These are phyloP conservation scores for Annulohypoxylon nitens DNA, from an alignment of 495 filamentous ascomycete genomes.

Conservation along the genomic window DNA sequence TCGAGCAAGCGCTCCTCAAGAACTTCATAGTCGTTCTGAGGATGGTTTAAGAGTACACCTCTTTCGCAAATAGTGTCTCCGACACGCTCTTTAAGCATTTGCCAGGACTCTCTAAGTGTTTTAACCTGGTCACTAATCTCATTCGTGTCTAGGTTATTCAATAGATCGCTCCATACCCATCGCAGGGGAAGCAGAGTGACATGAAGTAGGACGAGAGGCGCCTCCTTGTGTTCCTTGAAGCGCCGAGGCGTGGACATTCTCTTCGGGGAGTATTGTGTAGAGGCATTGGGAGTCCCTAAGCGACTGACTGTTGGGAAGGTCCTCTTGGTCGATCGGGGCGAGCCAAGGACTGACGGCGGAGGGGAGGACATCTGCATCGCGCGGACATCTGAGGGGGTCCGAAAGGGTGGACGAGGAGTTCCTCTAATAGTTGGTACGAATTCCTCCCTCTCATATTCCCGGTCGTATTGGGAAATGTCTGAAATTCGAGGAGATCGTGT, in stretches of 20 bases:
- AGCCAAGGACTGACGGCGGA: slow-evolving; percentile 62
- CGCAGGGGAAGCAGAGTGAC: slow-evolving; percentile 83
- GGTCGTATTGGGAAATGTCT: slow-evolving; percentile 57
- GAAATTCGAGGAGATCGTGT: slow-evolving; percentile 60
- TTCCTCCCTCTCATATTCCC: slow-evolving; percentile 58
- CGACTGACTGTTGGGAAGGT: slow-evolving; percentile 62
- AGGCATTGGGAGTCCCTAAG: slow-evolving; percentile 59
- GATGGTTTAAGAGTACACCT: slow-evolving; percentile 89
- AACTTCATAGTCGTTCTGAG: slow-evolving; percentile 88
- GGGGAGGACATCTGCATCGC: slow-evolving; percentile 84
- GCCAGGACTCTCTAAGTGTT: slow-evolving; percentile 76
- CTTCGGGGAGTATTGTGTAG: slow-evolving; percentile 67
- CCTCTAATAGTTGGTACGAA: slow-evolving; percentile 57
- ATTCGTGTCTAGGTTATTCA: slow-evolving; percentile 56
- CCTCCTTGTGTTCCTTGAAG: slow-evolving; percentile 63
- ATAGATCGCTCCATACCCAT: slow-evolving; percentile 73
- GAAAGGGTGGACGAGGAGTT: slow-evolving; percentile 57
- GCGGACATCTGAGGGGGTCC: slow-evolving; percentile 79
- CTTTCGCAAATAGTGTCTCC: slow-evolving; percentile 84
- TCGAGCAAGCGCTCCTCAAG: slow-evolving; percentile 94
- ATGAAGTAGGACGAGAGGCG: slow-evolving; percentile 87
- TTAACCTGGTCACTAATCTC: slow-evolving; percentile 67
- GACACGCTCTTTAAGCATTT: slow-evolving; percentile 78
- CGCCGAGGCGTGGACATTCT: slow-evolving; percentile 68
- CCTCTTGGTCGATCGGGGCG: slow-evolving; percentile 61